Evolutionary conservation across 1,284 basidiomycete genomes (phyloP), one percentile per base, ranked within the genome.

Genomic region (Coniferiporia sulphurascens): DNA sequence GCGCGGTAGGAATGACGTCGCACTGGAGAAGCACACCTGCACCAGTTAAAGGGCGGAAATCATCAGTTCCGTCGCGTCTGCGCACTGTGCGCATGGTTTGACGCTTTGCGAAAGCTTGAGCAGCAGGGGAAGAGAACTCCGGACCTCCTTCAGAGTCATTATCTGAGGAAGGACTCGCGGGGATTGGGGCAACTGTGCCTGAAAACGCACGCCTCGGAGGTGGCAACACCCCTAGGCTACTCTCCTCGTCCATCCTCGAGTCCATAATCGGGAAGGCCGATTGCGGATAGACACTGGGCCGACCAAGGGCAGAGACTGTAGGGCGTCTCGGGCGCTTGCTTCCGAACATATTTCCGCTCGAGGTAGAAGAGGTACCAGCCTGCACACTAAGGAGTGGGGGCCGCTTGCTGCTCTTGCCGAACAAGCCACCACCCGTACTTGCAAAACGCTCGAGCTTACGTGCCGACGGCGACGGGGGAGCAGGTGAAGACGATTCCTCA

Each of bases 51-150:
- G 87, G 86, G 58, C 84, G 76, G 65, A 91, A 86, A 68, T 90
- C 86, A 52, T 91, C 88, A 19, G 86, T 89, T 13, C 88, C 89
- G 66, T 91, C 89, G 65, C 87, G 83, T 48, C 88, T 76, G 48
- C 88, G 78, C 60, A 91, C 79, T 0, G 87, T 87, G 74, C 83
- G 87, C 22, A 82, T 78, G 62, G 87, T 84, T 61, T 89, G 88
- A 44, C 87, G 81, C 65, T 83, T 84, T 1, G 86, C 81, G 67
- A 91, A 89, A 7, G 87, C 86, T 65, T 87, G 84, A 46, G 87
- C 89, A 44, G 65, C 65, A 34, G 89, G 88, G 0, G 87, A 89
- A 43, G 86, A 88, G 78, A 82, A 79, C 63, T 87, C 86, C 15
- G 77, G 75, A 12, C 76, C 81, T 21, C 84, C 84, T 64, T 85